Evolutionary conservation across 768 basidiomycete genomes (phyloP).

Genomic region (Lactarius hengduanensis): DNA sequence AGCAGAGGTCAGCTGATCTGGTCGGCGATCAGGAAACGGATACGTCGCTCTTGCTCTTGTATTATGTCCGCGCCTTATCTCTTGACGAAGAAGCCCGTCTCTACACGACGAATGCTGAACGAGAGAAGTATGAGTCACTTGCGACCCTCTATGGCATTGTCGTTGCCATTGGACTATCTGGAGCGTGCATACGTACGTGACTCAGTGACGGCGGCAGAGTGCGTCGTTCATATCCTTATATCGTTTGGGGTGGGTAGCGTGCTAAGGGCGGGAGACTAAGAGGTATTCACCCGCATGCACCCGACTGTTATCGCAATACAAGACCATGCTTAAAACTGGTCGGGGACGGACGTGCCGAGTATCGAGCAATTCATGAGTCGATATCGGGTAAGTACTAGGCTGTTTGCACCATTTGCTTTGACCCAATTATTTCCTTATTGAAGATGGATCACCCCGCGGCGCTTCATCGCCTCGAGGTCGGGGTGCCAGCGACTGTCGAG

Average conservation of each 20-base stretch:
- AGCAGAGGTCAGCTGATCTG: no score
- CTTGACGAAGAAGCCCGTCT: constrained; percentile 93
- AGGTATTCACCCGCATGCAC: constrained; percentile 98
- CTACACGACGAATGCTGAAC: constrained; percentile 82
- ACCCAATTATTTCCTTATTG: not conserved
- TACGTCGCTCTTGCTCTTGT: not conserved
- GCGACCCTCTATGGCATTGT: constrained; percentile 92
- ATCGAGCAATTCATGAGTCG: constrained; percentile 91
- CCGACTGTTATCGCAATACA: constrained; percentile 91
- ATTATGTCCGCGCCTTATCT: constrained; percentile 45
- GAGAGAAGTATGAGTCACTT: constrained; percentile 84
- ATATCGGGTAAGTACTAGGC: constrained; percentile 50
- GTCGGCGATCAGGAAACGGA: no score
- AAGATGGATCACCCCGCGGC: constrained; percentile 95
- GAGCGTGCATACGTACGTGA: constrained; percentile 96
- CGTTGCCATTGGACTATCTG: constrained; percentile 87
- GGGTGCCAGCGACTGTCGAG: constrained; percentile 95
- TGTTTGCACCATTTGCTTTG: not conserved
- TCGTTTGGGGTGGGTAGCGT: constrained; percentile 29
- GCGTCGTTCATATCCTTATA: constrained; percentile 38
- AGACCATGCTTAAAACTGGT: constrained; percentile 97
- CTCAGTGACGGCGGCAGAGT: constrained; percentile 88
- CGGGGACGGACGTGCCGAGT: constrained; percentile 74
- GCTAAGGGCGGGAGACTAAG: constrained; percentile 39
- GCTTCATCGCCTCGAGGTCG: constrained; percentile 83